A percentile compares a stretch with the other conserved stretches of the same genome.
Conservation (phyloP, 345 rosid genomes). For the Erodium maritimum region DNA sequence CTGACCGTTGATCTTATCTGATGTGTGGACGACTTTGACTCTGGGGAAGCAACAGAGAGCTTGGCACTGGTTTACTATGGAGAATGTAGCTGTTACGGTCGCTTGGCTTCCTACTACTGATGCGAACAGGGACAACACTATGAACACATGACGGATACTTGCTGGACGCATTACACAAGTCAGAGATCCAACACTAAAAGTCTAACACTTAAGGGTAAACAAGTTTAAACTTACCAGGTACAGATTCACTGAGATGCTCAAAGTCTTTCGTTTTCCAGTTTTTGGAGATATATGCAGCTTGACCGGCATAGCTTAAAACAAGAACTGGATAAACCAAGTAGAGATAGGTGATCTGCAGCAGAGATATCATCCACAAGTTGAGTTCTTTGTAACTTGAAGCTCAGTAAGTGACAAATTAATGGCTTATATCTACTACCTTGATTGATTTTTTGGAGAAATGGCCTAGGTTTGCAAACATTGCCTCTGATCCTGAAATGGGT, state of each 20-base stretch:
- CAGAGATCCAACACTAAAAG: neutral
- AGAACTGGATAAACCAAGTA: slow-evolving; percentile 40
- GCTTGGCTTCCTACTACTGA: slow-evolving; percentile 50
- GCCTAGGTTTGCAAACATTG: slow-evolving; percentile 58
- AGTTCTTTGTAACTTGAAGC: neutral
- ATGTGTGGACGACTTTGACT: slow-evolving; percentile 50
- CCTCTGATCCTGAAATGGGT: slow-evolving; percentile 41
- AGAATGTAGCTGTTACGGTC: slow-evolving; percentile 49
- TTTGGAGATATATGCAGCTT: slow-evolving; percentile 49
- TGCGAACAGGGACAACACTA: slow-evolving; percentile 34
- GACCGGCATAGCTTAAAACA: slow-evolving; percentile 42
- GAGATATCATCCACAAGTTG: no score
- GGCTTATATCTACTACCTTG: slow-evolving; percentile 18
- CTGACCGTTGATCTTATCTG: slow-evolving; percentile 39
- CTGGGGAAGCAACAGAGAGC: slow-evolving; percentile 51
- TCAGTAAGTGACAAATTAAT: neutral
- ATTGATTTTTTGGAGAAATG: slow-evolving; percentile 52
- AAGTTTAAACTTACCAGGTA: slow-evolving; percentile 24
- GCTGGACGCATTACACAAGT: slow-evolving; percentile 17
- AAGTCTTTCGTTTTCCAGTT: slow-evolving; percentile 15
- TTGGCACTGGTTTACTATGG: slow-evolving; percentile 52
- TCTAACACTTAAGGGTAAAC: neutral
- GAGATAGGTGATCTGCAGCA: slow-evolving; percentile 36
- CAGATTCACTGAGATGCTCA: slow-evolving; percentile 33
- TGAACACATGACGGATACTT: slow-evolving; percentile 24